Conservation (phyloP, 805 yeast species). For the Zygosaccharomyces bailii region DNA sequence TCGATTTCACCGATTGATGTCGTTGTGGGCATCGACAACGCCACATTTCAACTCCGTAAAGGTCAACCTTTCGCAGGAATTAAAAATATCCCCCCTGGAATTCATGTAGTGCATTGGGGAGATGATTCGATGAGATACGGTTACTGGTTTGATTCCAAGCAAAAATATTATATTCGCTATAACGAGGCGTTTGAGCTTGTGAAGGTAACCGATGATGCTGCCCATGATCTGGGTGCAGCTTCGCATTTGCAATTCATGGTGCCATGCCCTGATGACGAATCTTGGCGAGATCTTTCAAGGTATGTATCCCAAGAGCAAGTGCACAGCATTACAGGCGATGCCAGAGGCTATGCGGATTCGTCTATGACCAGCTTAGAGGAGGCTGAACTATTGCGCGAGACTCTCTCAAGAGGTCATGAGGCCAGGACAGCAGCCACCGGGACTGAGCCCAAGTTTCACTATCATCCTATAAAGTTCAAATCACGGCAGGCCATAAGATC, state of each 20-base stretch:
- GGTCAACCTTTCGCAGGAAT: slow-evolving; percentile 29
- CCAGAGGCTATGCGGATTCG: slow-evolving; percentile 27
- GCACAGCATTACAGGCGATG: slow-evolving; percentile 1
- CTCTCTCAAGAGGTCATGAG: slow-evolving; percentile 8
- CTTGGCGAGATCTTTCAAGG: slow-evolving; percentile 20
- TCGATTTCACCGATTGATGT: slow-evolving; percentile 15
- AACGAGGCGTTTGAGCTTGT: slow-evolving; percentile 18
- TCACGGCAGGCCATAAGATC: slow-evolving; percentile 30
- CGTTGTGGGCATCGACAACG: slow-evolving; percentile 28
- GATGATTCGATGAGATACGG: slow-evolving; percentile 29
- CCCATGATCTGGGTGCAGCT: slow-evolving; percentile 13
- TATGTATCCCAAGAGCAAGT: slow-evolving; percentile 20
- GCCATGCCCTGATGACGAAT: slow-evolving; percentile 23
- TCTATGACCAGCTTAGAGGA: slow-evolving; percentile 33
- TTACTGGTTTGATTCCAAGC: slow-evolving; percentile 28
- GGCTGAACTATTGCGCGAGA: slow-evolving; percentile 15
- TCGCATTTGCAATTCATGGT: slow-evolving; percentile 18
- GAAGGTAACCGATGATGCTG: slow-evolving; percentile 14
- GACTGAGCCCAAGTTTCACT: slow-evolving; percentile 17
- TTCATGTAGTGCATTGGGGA: slow-evolving; percentile 31
- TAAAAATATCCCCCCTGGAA: slow-evolving; percentile 24
- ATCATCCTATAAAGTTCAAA: slow-evolving; percentile 30
- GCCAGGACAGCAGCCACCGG: background rate
- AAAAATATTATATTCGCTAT: slow-evolving; percentile 14
- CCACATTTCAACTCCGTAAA: slow-evolving; percentile 24